Base-by-base conservation (phyloP, 371 early-diverging fungal genomes). In the Smittium mucronatum region DNA sequence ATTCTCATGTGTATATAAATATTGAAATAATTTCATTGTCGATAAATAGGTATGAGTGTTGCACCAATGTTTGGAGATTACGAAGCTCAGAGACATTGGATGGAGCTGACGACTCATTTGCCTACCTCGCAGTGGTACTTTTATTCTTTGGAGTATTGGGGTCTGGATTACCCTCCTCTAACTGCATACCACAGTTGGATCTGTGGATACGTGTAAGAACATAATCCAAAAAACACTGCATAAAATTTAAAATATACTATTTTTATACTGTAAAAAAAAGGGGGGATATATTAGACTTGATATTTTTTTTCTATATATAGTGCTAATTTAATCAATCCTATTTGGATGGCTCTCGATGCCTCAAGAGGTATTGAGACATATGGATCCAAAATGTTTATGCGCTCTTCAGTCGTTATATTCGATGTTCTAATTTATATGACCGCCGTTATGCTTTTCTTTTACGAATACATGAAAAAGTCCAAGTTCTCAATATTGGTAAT, bases 51-150 rank as follows among this genome's bases (percentile, higher is more conserved):
- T 30, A 36, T 21, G 47, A 72, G 70, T 30, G 80, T 76, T 16
- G 88, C 90, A 1, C 97, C 95, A 16, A 75, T 89, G 74, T 90
- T 76, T 77, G 98, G 98, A 34, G 98, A 97, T 80, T 97, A 93
- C 79, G 96, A 97, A 74, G 96, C 98, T 2, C 98, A 97, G 74
- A 83, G 98, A 31, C 96, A 97, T 77, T 97, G 95, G 95, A 88
- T 97, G 88, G 95, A 96, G 76, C 78, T 96, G 35, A 94, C 96
- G 0, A 72, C 78, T 2, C 87, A 92, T 70, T 74, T 94, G 63
- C 92, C 94, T 0, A 71, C 82, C 17, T 73, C 74, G 16, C 74
- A 88, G 70, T 97, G 98, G 98, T 97, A 97, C 76, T 80, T 77
- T 28, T 91, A 93, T 77, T 88, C 89, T 70, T 80, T 91, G 32